Evolutionary conservation across 805 yeast species (phyloP), one percentile per base, ranked within the genome.

Genomic region (Suhomyces sp.): DNA sequence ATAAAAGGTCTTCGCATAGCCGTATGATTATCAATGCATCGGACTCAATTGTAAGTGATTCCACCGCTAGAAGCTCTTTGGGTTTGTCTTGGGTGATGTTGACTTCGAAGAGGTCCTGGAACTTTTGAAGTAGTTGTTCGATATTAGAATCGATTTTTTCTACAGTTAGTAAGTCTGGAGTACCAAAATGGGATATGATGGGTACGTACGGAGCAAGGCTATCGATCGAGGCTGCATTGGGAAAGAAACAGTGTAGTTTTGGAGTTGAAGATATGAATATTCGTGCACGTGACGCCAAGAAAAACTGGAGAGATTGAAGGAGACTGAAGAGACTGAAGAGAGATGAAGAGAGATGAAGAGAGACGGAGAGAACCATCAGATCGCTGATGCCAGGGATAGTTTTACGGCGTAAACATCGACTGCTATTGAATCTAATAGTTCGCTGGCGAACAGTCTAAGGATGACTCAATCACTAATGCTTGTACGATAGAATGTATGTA

Each of bases 21-120:
- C 84, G 66, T 8, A 82, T 73, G 2, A 82, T 80, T 1, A 77
- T 72, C 50, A 79, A 68, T 0, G 85, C 76, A 57, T 80, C 80
- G 19, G 81, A 72, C 58, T 82, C 85, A 24, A 83, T 79, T 15
- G 82, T 82, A 17, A 83, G 66, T 33, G 82, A 75, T 56, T 82
- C 86, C n/a, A 81, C 78, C 0, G 85, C 79, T 35, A 74, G 57
- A 23, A 71, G 57, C 54, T 76, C 80, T 44, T 69, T 68, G 13
- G 78, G 67, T 53, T 75, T 75, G 51, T 71, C 77, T 50, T 69
- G 68, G 29, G 71, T 68, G 38, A 73, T 65, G 13, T 82, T 73
- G 2, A 80, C 73, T 52, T 80, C 83, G 47, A 82, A 69, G 29
- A 81, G 78, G 51, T 80, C 83, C 60, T 79, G 82, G 51, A 80